Base-by-base conservation (phyloP, 257 asterid species). In the Plectranthus barbatus region DNA sequence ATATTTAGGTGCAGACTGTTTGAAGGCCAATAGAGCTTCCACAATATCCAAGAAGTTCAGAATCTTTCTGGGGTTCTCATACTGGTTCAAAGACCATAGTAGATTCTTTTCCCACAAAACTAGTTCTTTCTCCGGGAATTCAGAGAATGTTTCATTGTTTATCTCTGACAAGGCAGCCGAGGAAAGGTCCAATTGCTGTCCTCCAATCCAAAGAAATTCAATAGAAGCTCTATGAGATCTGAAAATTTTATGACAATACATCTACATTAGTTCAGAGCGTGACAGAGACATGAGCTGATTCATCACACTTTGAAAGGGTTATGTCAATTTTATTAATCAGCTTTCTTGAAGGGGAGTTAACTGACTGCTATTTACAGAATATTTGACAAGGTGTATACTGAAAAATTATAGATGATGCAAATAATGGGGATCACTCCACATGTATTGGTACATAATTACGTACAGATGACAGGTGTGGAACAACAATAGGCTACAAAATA, bases 191-290 rank as follows among this genome's bases (percentile, higher is more conserved):
- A 85, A 70, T 64, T 86, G 94, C 76, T 92, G 96, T 67, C 97
- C 97, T 67, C 97, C 99, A 62, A 87, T 80, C 97, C 96, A 89
- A 60, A 83, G 78, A 66, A 81, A 93, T 65, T 87, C 96, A 18
- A 93, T 68, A 29, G 90, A 86, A 66, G 94, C 90, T 74, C 65
- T 90, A 52, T 72, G 83, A 33, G 83, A 66, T 78, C 97, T 88
- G 86, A 17, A 64, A 72, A 58, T 1, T 53, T 21, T 20, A 60
- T 12, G 70, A 57, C 49, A 52, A 48, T 40, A 45, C 24, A 9
- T 41, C 33, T 19, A 17, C 36, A 49, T 64, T 68, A 71, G 4
- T 24, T 49, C 31, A 67, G 48, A 41, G 51, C 6, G 33, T 19
- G 60, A 14, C 44, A 62, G 57, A 45, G 51, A 34, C 0, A 59